Base-by-base conservation (phyloP, 2,329 filamentous ascomycete species). In the Apiospora kogelbergensis region DNA sequence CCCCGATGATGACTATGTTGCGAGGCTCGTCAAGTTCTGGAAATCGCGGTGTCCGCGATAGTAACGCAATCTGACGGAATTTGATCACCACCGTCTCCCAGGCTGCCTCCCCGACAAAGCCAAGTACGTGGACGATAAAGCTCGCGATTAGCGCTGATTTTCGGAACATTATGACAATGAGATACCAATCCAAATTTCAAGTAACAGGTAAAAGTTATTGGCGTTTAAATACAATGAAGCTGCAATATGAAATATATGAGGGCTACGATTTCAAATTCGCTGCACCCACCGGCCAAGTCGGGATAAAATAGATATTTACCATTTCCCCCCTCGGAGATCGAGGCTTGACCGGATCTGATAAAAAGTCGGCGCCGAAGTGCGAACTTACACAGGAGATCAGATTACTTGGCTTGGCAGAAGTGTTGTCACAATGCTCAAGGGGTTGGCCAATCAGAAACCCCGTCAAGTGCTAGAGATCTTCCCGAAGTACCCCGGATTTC, bases 1-100 rank as follows among this genome's bases (percentile, higher is more conserved):
- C 88, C 42, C 88, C 88, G 33, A 90, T 75, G 10, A 89, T 80
- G 69, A 89, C 82, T 53, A 90, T 83, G 68, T 85, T 88, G 17
- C 24, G 33, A n/a, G 44, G 6, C 63, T 57, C 42, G 15, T 10
- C 41, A 20, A 26, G n/a, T 0, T 24, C 22, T n/a, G 63, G n/a
- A 13, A 30, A 37, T 15, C 4, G 3, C 13, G 63, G 63, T 13
- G 37, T 15, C 11, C 2, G 63, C 37, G 63, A 42, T 17, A 5
- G 2, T 11, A 3, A 30, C 17, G 26, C n/a, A 13, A 24, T 17
- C 9, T 20, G 63, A 22, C 63, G 63, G 26, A 17, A 30, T 3
- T 6, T 9, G 24, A 9, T 44, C 22, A 20, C n/a, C 13, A 65
- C 7, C 37, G 63, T 42, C n/a, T 44, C 63, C 22, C 63, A 44